Evolutionary conservation across 164 flowering plant species (phyloP), one percentile per base, ranked within the genome.

Genomic region (Aristolochia californica): DNA sequence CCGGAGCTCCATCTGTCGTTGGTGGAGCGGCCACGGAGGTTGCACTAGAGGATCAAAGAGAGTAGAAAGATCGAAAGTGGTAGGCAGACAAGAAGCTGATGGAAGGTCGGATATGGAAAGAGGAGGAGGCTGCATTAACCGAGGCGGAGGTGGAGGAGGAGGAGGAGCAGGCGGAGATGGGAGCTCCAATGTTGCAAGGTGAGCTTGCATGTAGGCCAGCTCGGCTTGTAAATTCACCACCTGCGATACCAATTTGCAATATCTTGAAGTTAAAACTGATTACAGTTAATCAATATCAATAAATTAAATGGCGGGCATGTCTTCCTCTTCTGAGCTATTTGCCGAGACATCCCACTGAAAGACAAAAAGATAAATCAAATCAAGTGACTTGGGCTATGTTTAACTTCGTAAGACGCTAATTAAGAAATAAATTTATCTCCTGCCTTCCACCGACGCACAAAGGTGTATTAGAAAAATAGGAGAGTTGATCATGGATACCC

Each of bases 191-290:
- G 80, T 74, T 28, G 87, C 75, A 0, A 82, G 81, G 69, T 82
- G 85, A 43, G 85, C 83, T 72, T 84, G 91, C 62, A 80, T 61
- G 74, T 77, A 82, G 34, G 84, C 61, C 23, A 82, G 60, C 62
- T 84, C 91, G n/a, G 84, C 80, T 71, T 84, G 91, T 49, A 84
- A 69, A 62, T 77, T 84, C 66, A 80, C 84, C 66, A 84, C 84
- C 91, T 84, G 64, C 23, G n/a, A 53, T 7, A 45, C 7, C 18
- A 26, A 54, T 14, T 14, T 2, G 3, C 3, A 2, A 45, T 14
- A n/a, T n/a, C 11, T 14, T 2, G 3, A 45, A 28, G 7, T n/a
- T n/a, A n/a, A n/a, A n/a, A n/a, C n/a, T n/a, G n/a, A n/a, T n/a
- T n/a, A n/a, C n/a, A n/a, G n/a, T n/a, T n/a, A n/a, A n/a, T n/a